Evolutionary conservation across 1,139 yeast genomes (phyloP).

Genomic region (Hansenula anomala): DNA sequence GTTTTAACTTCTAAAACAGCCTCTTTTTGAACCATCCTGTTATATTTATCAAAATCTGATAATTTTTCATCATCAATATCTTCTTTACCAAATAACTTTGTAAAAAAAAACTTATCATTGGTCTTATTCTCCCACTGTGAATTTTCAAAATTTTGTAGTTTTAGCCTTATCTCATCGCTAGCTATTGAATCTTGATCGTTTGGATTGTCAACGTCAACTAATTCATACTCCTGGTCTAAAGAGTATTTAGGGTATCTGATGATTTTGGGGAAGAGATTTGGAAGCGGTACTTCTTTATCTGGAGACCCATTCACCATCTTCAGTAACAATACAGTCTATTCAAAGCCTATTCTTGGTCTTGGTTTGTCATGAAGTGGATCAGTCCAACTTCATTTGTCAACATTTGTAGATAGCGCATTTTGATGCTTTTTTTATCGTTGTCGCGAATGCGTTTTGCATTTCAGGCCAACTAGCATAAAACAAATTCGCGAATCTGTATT

Average conservation of each 20-base stretch:
- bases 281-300: background rate
- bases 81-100: slow-evolving; percentile 12
- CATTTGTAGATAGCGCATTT: too few species aligned
- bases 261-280: slow-evolving; percentile 3
- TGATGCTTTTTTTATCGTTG: too few species aligned
- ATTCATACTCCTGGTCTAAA: background rate
- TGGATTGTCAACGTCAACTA: slow-evolving; percentile 2
- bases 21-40: slow-evolving; percentile 19
- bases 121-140: slow-evolving; percentile 11
- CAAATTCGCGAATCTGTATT: too few species aligned
- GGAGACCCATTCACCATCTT: background rate
- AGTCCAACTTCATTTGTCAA: too few species aligned
- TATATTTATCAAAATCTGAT: slow-evolving; percentile 20
- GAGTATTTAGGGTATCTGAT: background rate
- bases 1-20: slow-evolving; percentile 15
- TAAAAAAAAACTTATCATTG: slow-evolving; percentile 20
- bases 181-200: slow-evolving; percentile 11
- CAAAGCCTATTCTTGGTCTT: too few species aligned
- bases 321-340: too few species aligned
- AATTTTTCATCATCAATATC: slow-evolving; percentile 4
- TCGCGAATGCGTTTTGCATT: too few species aligned
- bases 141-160: slow-evolving; percentile 8
- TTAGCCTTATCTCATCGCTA: slow-evolving; percentile 9
- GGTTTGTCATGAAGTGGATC: too few species aligned
- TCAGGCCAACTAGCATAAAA: too few species aligned